Evolutionary conservation across 2,329 filamentous ascomycete species (phyloP).

Genomic region (Ophiostoma tasmaniense): DNA sequence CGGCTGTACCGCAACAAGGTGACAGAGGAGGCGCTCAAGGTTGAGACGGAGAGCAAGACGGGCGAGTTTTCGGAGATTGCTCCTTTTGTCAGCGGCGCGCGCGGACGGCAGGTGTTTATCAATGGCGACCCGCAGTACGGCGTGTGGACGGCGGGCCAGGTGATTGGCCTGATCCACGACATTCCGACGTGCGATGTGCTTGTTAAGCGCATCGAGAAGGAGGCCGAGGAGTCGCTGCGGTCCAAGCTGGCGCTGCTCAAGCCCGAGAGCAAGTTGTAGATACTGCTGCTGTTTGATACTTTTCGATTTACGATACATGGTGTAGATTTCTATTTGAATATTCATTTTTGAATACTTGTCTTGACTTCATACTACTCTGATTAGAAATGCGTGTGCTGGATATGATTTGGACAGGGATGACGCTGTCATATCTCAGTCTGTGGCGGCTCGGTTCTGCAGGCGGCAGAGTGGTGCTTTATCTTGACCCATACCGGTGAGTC

Average conservation of each 20-base stretch:
- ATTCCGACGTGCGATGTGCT: constrained; percentile 67
- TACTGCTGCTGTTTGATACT: not conserved
- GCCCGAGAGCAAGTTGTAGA: constrained; percentile 50
- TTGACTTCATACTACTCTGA: no score
- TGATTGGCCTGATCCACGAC: constrained; percentile 81
- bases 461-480: not conserved
- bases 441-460: not conserved
- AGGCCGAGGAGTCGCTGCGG: constrained; percentile 59
- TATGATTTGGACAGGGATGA: not conserved
- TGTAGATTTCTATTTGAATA: no score
- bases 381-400: not conserved
- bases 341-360: no score
- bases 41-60: constrained; percentile 73
- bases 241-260: constrained; percentile 49
- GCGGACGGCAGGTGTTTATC: constrained; percentile 82
- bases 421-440: not conserved
- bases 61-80: constrained; percentile 88
- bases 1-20: constrained; percentile 88
- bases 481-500: constrained; percentile 3
- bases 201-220: constrained; percentile 64
- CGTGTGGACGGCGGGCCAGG: constrained; percentile 94
- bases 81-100: constrained; percentile 78
- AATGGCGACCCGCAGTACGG: constrained; percentile 88
- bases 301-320: no score
- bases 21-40: constrained; percentile 65